These are phyloP conservation scores for Microstegium vimineum DNA, from an alignment of 176 grass and related monocot genomes.

Conservation along the genomic window DNA sequence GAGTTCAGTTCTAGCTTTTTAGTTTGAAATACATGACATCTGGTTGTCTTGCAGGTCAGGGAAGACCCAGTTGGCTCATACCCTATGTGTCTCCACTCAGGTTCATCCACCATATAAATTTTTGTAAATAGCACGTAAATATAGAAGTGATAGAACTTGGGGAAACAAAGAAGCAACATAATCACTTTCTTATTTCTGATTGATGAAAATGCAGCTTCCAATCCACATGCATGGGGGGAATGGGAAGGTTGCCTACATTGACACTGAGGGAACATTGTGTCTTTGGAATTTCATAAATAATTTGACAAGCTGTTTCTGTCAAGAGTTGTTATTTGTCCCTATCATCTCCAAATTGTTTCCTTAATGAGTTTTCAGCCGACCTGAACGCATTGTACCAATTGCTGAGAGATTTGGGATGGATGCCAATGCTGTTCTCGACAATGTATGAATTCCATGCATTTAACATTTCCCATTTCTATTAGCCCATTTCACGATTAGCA, in stretches of 20 bases:
- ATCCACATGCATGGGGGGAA: conserved; percentile 84
- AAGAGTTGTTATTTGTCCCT: not conserved
- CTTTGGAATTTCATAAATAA: conserved; percentile 22
- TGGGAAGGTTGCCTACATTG: conserved; percentile 82
- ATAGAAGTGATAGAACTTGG: too few species aligned
- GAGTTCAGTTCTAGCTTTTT: too few species aligned
- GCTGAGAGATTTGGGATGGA: conserved; percentile 98
- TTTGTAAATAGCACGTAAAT: too few species aligned
- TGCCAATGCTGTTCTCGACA: conserved; percentile 79
- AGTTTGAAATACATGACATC: too few species aligned
- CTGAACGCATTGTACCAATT: conserved; percentile 90
- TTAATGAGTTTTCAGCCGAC: conserved; percentile 60
- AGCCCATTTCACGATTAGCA: not conserved
- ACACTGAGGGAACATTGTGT: conserved; percentile 80
- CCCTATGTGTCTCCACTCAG: too few species aligned
- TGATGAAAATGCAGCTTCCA: conserved; percentile 75
- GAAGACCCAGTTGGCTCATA: too few species aligned
- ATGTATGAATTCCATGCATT: conserved; percentile 30
- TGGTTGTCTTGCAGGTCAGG: too few species aligned
- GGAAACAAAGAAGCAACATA: too few species aligned
- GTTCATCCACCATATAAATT: too few species aligned
- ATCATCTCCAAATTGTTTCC: conserved; percentile 23
- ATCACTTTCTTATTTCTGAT: too few species aligned
- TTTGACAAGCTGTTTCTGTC: not conserved
- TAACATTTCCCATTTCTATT: conserved; percentile 23